Evolutionary conservation across 306 rosid species (phyloP).

Genomic region (Trifolium dubium): DNA sequence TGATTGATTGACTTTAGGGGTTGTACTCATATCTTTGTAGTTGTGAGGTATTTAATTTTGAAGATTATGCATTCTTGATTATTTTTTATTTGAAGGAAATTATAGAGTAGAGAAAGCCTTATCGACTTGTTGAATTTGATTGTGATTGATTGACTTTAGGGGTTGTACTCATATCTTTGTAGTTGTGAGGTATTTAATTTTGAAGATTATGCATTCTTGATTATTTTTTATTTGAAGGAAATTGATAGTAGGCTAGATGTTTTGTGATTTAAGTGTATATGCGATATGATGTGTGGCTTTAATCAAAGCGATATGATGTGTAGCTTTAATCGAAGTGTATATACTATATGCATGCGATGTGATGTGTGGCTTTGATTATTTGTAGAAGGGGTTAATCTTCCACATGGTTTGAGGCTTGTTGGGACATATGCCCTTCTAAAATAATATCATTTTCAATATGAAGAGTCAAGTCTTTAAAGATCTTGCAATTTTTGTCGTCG

Average conservation of each 20-base stretch:
- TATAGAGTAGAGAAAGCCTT: constrained; percentile 56
- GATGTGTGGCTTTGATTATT: background rate
- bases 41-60: constrained; percentile 46
- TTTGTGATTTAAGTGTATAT: constrained; percentile 28
- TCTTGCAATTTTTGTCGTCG: background rate
- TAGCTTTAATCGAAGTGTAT: background rate
- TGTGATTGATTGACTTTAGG: constrained; percentile 51
- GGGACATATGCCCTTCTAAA: background rate
- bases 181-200: constrained; percentile 47
- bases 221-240: constrained; percentile 28
- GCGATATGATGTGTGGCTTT: background rate
- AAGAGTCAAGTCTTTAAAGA: background rate
- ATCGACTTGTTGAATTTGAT: constrained; percentile 46
- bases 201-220: constrained; percentile 39
- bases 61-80: constrained; percentile 22
- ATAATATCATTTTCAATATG: background rate
- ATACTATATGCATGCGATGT: no score
- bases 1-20: constrained; percentile 50
- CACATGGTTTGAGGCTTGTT: background rate
- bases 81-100: no score
- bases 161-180: constrained; percentile 55
- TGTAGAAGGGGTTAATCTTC: background rate
- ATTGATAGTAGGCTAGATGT: constrained; percentile 3
- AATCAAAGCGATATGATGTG: background rate
- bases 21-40: constrained; percentile 59